Base-by-base conservation (phyloP, 768 basidiomycete species). In the Amyloporia xantha region DNA sequence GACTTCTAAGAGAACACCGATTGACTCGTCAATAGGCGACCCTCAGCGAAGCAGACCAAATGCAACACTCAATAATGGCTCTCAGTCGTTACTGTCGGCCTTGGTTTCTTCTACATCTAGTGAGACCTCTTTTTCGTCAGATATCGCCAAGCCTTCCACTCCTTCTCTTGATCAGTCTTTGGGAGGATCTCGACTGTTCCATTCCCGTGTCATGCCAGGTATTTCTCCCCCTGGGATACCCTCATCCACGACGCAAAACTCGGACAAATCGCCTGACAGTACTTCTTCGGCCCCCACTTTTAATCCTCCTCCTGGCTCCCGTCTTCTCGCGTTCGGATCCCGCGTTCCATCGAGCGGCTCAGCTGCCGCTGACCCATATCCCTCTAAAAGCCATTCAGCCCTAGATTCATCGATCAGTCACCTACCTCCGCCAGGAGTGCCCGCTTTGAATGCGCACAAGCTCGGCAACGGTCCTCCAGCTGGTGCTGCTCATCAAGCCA, bases 251-350 rank as follows among this genome's bases (percentile, higher is more conserved):
- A 44, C 51, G 1, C 48, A 44, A 24, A 26, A 26, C 1, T 49
- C 46, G 9, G 52, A 54, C 9, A 43, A 46, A 10, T 47, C 51
- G 7, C 48, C 42, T 33, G 11, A 39, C 13, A 57, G 49, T 24
- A 54, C 57, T 40, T 54, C 65, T 61, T 13, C 62, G 48, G 36
- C 55, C 50, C 45, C 61, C 44, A 35, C 60, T 54, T 65, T 71
- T 57, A 69, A 70, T 52, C 64, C 68, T 39, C 66, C 71, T 12
- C 53, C 66, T 42, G 68, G 71, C 44, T 72, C 71, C 48, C 68
- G 73, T 44, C 59, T 78, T 49, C 69, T 77, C 51, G 68, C 70
- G 11, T 62, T 74, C 30, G 66, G 63, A 25, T 62, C 66, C 5
- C 66, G 65, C 25, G 54, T 59, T 1, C 51, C 61, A 12, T 51